A percentile compares a stretch with the other conserved stretches of the same genome.
Conservation (phyloP, 78 protist species). For the Speleostelium caveatum region DNA sequence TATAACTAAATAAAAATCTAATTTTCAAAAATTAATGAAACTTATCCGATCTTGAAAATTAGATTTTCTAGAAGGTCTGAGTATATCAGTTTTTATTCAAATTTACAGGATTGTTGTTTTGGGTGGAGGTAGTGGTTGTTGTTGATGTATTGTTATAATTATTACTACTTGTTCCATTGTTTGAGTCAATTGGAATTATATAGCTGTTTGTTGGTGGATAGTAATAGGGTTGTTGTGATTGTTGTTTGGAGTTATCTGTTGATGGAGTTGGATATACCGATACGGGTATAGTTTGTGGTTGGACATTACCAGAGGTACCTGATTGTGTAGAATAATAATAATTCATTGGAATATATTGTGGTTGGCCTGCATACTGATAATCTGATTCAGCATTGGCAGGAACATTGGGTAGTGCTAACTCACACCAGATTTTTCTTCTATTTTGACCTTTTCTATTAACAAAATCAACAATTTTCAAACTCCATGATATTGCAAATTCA, state of each 20-base stretch:
- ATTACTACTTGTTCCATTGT: not conserved
- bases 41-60: too few species aligned
- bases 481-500: constrained; percentile 34
- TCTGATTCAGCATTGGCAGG: constrained; percentile 14
- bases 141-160: not conserved
- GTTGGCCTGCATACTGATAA: not conserved
- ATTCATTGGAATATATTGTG: constrained; percentile 55
- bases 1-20: too few species aligned
- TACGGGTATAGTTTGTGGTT: not conserved
- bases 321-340: constrained; percentile 33
- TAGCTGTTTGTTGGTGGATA: too few species aligned
- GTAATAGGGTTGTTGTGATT: too few species aligned
- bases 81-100: too few species aligned
- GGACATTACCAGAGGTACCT: not conserved
- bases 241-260: too few species aligned
- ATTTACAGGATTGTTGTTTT: too few species aligned
- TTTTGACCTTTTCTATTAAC: constrained; percentile 38
- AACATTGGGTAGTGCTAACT: constrained; percentile 23
- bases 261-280: too few species aligned
- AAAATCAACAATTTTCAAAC: constrained; percentile 53
- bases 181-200: too few species aligned
- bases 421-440: constrained; percentile 72
- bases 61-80: too few species aligned
- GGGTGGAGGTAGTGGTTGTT: constrained; percentile 15
- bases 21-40: too few species aligned